Percentiles rank a stretch among this genome's conserved stretches.
phyloP scores from a whole-genome alignment of 495 filamentous ascomycete genomes.

The Aspergillus sparsus region DNA sequence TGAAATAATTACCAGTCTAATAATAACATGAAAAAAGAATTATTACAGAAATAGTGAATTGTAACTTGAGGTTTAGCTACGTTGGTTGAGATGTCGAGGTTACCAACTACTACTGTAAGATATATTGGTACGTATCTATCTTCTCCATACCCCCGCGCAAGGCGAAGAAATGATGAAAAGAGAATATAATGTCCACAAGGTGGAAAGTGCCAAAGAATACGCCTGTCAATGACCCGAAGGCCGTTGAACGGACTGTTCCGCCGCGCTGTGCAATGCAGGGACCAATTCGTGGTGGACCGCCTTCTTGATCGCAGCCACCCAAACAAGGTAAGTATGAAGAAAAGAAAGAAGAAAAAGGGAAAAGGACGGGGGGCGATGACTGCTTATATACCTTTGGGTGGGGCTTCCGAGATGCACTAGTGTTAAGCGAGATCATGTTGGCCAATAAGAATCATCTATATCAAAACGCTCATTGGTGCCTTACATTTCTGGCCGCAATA shows the following conservation, averaged over 20 bases:
- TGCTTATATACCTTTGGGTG: slow-evolving; percentile 31
- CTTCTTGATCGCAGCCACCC: slow-evolving; percentile 63
- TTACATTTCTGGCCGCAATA: slow-evolving; percentile 12
- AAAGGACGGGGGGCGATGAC: slow-evolving; percentile 24
- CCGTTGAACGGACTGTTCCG: slow-evolving; percentile 64
- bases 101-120: too few species aligned
- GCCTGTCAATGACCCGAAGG: slow-evolving; percentile 70
- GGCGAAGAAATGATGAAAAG: slow-evolving; percentile 61
- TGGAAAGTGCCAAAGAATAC: slow-evolving; percentile 71
- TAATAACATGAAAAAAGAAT: neutral
- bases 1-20: too few species aligned
- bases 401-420: slow-evolving; percentile 24
- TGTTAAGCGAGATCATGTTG: slow-evolving; percentile 32
- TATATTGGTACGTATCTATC: too few species aligned
- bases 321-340: slow-evolving; percentile 79
- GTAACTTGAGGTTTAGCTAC: neutral
- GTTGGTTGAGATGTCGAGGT: neutral
- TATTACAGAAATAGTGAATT: neutral
- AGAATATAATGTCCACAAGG: slow-evolving; percentile 35
- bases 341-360: slow-evolving; percentile 47
- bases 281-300: slow-evolving; percentile 59
- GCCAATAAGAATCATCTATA: slow-evolving; percentile 16
- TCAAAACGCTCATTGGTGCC: neutral
- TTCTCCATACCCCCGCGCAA: slow-evolving; percentile 56
- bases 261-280: slow-evolving; percentile 80